phyloP scores from a whole-genome alignment of 257 asterid species.

The Capsicum pubescens region DNA sequence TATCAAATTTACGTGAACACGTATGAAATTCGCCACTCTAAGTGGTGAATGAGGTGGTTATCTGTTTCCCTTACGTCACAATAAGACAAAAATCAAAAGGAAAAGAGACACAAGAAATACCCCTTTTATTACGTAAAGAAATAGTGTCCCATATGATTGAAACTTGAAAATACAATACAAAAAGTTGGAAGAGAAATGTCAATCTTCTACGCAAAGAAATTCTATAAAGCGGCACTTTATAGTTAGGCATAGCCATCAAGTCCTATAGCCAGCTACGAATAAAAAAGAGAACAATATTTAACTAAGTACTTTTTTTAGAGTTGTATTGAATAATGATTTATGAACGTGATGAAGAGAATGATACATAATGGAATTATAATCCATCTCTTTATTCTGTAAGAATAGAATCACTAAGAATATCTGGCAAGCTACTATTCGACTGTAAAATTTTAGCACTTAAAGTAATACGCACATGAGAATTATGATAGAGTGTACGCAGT shows the following conservation, averaged over 20 bases:
- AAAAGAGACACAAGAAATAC: not conserved
- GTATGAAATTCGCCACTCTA: accelerated
- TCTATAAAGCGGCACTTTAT: not conserved
- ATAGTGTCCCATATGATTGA: not conserved
- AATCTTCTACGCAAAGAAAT: slow-evolving; percentile 20
- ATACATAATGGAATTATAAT: not conserved
- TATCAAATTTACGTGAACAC: not conserved
- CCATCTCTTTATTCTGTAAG: not conserved
- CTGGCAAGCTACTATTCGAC: not conserved
- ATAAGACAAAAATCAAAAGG: not conserved
- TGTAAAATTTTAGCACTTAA: not conserved
- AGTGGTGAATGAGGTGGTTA: not conserved
- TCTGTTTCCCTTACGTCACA: not conserved
- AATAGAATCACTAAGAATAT: not conserved
- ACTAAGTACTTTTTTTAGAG: not conserved
- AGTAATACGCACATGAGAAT: slow-evolving; percentile 19
- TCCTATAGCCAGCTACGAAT: not conserved
- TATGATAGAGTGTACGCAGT: not conserved
- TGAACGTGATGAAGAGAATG: slow-evolving; percentile 15
- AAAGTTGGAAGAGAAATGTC: not conserved
- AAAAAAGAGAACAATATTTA: not conserved
- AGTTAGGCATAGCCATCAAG: not conserved
- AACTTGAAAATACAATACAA: not conserved
- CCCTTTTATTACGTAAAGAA: not conserved
- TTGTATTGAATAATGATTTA: slow-evolving; percentile 11